Evolutionary conservation across 495 filamentous ascomycete genomes (phyloP), one percentile per base, ranked within the genome.

Genomic region (Aspergillus mulundensis): DNA sequence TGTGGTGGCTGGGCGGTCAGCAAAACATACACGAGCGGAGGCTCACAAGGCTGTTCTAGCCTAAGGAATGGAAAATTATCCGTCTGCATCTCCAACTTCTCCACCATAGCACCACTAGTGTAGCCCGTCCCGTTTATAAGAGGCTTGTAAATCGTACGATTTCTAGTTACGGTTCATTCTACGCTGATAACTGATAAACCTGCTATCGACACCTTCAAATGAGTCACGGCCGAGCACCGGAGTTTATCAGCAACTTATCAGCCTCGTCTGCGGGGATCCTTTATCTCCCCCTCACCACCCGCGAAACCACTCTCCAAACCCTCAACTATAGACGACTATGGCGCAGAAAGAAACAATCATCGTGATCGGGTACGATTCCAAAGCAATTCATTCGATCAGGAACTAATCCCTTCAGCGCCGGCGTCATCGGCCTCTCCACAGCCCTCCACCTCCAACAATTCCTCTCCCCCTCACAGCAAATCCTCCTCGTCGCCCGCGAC

Each of bases 401-500:
- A 43, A 18, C 42, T 45, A 53, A 51, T 18, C 28, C 11, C 15
- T 20, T 18, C 43, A 53, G 42, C 34, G 82, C 82, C 49, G 84
- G 84, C 36, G 78, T 85, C 15, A 79, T 77, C 58, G 84, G 82
- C 50, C 76, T 86, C 38, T 74, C 76, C 61, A 72, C 74, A 20
- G 81, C 82, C 43, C 63, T 81, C 36, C 59, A 57, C 43, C 70
- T 84, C 61, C 81, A 80, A 66, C 60, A 75, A 46, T 58, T 69
- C n/a, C 58, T 71, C 21, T 16, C 14, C 36, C 64, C 65, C 23
- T 64, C 57, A 1, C 69, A 76, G 65, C 60, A 60, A 50, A 75
- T 84, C 23, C 76, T 79, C 49, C 73, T 86, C 53, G 63, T 85
- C 14, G 81, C 83, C 50, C 71, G 74, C 34, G 79, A 85, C 63